Evolutionary conservation across 805 yeast genomes (phyloP).

Genomic region (Teunomyces panamensis): DNA sequence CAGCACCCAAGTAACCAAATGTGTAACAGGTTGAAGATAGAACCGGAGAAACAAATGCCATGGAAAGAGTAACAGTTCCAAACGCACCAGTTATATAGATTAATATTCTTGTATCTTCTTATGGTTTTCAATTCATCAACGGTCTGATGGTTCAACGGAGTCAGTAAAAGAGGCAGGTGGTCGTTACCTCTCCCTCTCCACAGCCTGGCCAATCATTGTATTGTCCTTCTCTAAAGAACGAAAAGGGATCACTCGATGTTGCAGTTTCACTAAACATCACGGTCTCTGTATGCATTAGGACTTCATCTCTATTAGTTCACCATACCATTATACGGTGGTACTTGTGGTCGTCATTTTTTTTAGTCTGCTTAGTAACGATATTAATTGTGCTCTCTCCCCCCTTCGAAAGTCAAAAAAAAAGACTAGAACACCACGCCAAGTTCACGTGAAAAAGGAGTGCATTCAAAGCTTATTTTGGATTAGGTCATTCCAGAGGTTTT

Average conservation of each 20-base stretch:
- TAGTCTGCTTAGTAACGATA: too few species aligned
- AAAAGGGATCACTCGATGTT: background rate
- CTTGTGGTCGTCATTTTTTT: too few species aligned
- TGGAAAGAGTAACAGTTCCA: background rate
- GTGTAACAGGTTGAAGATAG: background rate
- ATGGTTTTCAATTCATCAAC: background rate
- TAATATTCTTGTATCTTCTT: background rate
- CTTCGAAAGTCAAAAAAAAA: too few species aligned
- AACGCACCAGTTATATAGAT: background rate
- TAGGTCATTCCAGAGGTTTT: too few species aligned
- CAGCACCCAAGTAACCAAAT: background rate
- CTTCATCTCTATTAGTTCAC: too few species aligned
- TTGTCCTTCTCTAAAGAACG: background rate
- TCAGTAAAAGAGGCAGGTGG: background rate
- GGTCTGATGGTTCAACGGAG: background rate
- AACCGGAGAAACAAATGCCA: background rate
- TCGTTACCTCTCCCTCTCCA: background rate
- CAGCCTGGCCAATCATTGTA: background rate
- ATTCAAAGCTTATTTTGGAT: too few species aligned
- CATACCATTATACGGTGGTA: too few species aligned
- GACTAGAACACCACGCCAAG: too few species aligned
- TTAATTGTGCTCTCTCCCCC: too few species aligned
- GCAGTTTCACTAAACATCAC: too few species aligned
- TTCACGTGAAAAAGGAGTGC: too few species aligned
- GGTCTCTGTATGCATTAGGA: too few species aligned